Evolutionary conservation across 2,329 filamentous ascomycete genomes (phyloP), one percentile per base, ranked within the genome.

Genomic region (Dryadomyces quercus-mongolicae): DNA sequence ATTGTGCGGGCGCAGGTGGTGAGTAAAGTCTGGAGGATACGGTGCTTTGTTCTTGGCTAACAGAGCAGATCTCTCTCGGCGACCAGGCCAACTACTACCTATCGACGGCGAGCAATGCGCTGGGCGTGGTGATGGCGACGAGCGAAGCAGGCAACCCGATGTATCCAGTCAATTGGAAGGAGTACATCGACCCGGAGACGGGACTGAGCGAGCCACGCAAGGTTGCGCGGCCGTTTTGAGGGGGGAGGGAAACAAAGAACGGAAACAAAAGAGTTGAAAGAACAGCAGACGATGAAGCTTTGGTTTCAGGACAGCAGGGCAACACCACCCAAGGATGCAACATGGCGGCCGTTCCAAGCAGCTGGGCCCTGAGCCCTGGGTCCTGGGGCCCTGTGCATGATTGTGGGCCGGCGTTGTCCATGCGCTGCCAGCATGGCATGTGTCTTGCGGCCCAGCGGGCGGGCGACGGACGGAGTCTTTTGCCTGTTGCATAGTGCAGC

Each of bases 61-160:
- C 47, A 7, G 5, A n/a, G 10, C 51, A 86, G 83, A 93, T 95
- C 56, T 93, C 87, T 8, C 71, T 97, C 15, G 93, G 93, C 42
- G 93, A 98, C 66, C 91, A 97, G 71, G 83, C 86, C 51, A 95
- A 88, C 63, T 98, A 97, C 68, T 98, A 96, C 68, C 77, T 95
- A n/a, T 87, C 85, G 25, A 98, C 93, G 1, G 89, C 90, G 31
- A 82, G 82, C 61, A 97, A 98, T 68, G 87, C 95, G 66, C 75
- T 95, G 44, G 93, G 93, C 2, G 92, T 97, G 56, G 87, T 98
- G 43, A 88, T 97, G 82, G 93, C 92, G 10, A 85, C 81, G 61
- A 94, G 89, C 65, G 89, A 95, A 66, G 80, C 79, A 2, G 91
- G 91, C 1, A 92, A 94, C 69, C 80, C 86, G 62, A 95, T 97